Conservation (phyloP, 2,329 filamentous ascomycete species). For the Cercospora sesami region DNA sequence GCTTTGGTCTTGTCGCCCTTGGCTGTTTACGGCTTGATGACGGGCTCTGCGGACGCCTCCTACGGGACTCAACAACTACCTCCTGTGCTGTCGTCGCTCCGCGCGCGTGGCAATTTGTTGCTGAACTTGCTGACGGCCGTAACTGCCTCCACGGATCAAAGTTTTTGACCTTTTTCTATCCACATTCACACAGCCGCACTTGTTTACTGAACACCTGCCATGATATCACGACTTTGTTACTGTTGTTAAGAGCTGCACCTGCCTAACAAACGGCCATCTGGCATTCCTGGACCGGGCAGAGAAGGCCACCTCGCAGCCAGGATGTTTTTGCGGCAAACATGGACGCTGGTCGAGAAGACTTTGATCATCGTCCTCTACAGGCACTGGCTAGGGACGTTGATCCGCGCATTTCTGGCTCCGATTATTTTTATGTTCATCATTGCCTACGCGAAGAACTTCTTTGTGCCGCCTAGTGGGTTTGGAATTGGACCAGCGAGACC, state of each 20-base stretch:
- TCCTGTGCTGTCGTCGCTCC: neutral
- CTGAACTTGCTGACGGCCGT: neutral
- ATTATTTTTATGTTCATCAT: constrained; percentile 55
- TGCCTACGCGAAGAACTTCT: constrained; percentile 70
- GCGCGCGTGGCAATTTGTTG: neutral
- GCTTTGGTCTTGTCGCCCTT: constrained; percentile 8
- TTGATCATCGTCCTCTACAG: constrained; percentile 56
- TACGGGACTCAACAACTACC: neutral
- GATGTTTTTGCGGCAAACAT: constrained; percentile 50
- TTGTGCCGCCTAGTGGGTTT: constrained; percentile 72
- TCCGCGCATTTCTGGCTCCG: constrained; percentile 58
- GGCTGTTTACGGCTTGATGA: constrained; percentile 6
- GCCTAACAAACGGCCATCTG: neutral
- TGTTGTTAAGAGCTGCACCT: neutral
- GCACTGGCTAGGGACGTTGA: constrained; percentile 55
- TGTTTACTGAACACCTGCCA: neutral
- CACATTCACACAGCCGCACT: neutral
- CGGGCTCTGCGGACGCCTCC: neutral
- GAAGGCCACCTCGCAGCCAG: neutral
- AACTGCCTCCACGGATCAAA: neutral
- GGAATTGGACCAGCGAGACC: constrained; percentile 66
- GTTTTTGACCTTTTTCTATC: neutral
- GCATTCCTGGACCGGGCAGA: neutral
- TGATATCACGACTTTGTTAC: neutral
- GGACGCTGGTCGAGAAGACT: constrained; percentile 60